Evolutionary conservation across 441 rosid genomes (phyloP).

Genomic region (Euphorbia corollata): DNA sequence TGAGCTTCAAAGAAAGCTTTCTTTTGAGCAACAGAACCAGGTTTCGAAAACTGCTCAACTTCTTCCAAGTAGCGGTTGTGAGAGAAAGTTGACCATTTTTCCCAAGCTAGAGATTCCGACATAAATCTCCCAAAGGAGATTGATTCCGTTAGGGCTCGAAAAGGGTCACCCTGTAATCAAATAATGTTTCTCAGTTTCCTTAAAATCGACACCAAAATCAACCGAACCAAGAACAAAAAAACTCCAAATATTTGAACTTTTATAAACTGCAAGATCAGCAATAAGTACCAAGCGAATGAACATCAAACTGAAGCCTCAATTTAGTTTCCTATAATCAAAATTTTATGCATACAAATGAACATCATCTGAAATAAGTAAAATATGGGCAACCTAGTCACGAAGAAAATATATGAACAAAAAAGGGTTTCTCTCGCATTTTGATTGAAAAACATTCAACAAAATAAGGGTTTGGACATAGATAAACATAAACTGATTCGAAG

Average conservation of each 20-base stretch:
- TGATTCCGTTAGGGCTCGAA: slow-evolving; percentile 61
- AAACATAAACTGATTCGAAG: background rate
- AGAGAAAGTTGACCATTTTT: slow-evolving; percentile 87
- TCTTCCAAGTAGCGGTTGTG: slow-evolving; percentile 90
- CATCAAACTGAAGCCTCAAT: too few species aligned
- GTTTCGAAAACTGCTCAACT: slow-evolving; percentile 69
- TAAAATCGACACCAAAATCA: background rate
- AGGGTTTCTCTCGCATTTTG: background rate
- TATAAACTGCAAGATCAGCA: background rate
- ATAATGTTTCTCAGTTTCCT: background rate
- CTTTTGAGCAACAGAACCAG: slow-evolving; percentile 92
- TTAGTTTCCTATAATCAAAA: background rate
- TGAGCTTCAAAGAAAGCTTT: slow-evolving; percentile 85
- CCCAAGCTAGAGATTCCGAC: slow-evolving; percentile 80
- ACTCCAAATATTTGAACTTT: background rate
- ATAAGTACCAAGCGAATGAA: too few species aligned
- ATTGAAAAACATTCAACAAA: background rate
- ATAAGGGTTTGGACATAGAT: background rate
- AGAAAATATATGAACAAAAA: background rate
- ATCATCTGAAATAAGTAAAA: background rate
- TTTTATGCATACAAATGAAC: background rate
- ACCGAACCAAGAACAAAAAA: slow-evolving; percentile 10
- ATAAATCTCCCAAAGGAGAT: slow-evolving; percentile 83
- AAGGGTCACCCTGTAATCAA: slow-evolving; percentile 49
- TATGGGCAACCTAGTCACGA: background rate